These are phyloP conservation scores for Apiotrichum gamsii DNA, from an alignment of 1,284 basidiomycete species.

Conservation along the genomic window DNA sequence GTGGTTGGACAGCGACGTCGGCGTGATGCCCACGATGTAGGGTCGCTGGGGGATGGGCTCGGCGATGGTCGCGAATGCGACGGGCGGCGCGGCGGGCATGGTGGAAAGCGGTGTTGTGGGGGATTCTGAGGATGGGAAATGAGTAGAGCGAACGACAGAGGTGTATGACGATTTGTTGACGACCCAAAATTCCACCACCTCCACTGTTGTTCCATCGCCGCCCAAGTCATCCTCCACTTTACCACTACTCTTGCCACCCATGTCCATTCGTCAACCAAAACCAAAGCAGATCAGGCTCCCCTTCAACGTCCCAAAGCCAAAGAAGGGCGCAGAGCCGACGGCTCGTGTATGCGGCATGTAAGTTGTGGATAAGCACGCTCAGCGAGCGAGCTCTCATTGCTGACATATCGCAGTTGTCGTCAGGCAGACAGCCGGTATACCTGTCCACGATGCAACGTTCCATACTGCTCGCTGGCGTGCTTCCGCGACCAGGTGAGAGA, in stretches of 20 bases:
- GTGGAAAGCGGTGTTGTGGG: background rate
- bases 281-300: conserved; percentile 39
- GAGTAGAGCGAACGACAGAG: background rate
- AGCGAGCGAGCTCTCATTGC: background rate
- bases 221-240: background rate
- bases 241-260: conserved; percentile 1
- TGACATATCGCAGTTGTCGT: conserved; percentile 32
- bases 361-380: conserved; percentile 3
- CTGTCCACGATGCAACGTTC: conserved; percentile 46
- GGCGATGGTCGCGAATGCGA: conserved; percentile 38
- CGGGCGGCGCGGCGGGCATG: conserved; percentile 37
- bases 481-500: conserved; percentile 36
- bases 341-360: conserved; percentile 38
- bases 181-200: conserved; percentile 1
- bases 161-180: background rate
- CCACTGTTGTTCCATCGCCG: no score
- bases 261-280: conserved; percentile 44
- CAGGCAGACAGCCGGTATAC: conserved; percentile 40
- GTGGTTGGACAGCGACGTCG: conserved; percentile 33
- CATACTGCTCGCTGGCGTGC: conserved; percentile 46
- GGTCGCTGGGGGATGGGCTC: conserved; percentile 25
- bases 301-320: conserved; percentile 37
- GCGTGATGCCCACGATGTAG: conserved; percentile 44
- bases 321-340: conserved; percentile 18
- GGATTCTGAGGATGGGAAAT: no score